These are phyloP conservation scores for Sugiyamaella pinicola DNA, from an alignment of 1,139 yeast genomes.

Conservation along the genomic window DNA sequence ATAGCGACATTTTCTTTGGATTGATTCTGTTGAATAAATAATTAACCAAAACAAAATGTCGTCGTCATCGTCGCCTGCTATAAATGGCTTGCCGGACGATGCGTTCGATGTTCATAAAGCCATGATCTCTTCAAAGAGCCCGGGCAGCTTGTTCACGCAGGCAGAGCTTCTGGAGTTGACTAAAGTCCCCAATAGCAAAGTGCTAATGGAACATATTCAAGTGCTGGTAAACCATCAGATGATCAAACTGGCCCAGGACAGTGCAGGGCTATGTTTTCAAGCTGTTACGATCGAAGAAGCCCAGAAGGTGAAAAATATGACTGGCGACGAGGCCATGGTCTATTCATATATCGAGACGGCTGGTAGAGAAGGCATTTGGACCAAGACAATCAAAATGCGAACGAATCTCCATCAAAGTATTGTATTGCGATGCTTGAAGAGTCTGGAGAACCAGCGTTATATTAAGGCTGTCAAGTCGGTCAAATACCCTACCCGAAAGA, in stretches of 20 bases:
- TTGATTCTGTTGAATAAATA: not conserved
- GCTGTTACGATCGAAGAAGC: conserved; percentile 51
- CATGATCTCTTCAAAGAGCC: conserved; percentile 51
- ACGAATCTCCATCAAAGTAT: conserved; percentile 93
- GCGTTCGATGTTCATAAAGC: conserved; percentile 59
- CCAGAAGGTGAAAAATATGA: conserved; percentile 61
- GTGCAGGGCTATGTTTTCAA: conserved; percentile 64
- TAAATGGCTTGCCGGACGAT: conserved; percentile 41
- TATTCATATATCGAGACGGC: conserved; percentile 90
- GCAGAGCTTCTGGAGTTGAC: conserved; percentile 53
- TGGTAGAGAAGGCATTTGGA: conserved; percentile 94
- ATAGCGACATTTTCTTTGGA: conserved; percentile 4
- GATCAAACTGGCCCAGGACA: conserved; percentile 67
- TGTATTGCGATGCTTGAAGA: conserved; percentile 80
- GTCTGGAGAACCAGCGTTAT: conserved; percentile 78
- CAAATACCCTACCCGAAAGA: conserved; percentile 93
- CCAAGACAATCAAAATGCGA: conserved; percentile 85
- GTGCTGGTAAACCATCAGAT: conserved; percentile 49
- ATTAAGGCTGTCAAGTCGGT: conserved; percentile 92
- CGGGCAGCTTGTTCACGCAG: conserved; percentile 58
- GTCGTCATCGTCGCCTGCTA: conserved; percentile 14
- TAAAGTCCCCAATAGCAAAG: conserved; percentile 24
- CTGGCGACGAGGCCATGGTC: conserved; percentile 86
- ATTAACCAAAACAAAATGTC: not conserved
- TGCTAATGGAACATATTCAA: conserved; percentile 33